Base-by-base conservation (phyloP, 805 yeast genomes). In the Debaryomyces tyrocola region DNA sequence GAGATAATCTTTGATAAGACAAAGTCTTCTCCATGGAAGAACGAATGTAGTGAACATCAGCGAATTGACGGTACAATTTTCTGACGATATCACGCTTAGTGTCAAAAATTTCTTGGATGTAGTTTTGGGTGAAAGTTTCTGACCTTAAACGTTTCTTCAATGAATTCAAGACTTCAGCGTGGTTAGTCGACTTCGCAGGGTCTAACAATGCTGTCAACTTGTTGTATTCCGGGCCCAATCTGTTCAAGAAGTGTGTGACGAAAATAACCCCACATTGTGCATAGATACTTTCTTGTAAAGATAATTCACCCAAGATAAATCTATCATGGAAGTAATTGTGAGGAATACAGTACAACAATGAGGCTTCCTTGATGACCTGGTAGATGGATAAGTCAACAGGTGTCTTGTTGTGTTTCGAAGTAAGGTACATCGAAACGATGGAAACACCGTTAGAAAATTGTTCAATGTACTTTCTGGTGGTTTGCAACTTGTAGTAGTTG, bases 231-330 rank as follows among this genome's bases (percentile, higher is more conserved):
- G 95, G 83, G 27, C 98, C 97, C 62, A 92, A 78, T 63, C 98
- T 80, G 74, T 94, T 94, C 67, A 92, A 79, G 73, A 92, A 94
- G 69, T 94, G 98, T 31, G 96, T 85, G 42, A 90, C 96, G 63
- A 94, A 92, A 50, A 90, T 87, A 38, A 87, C 85, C 58, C 92
- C 96, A 66, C 90, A 86, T 66, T 92, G 98, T 38, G 97, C 95
- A 64, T 94, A 94, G 47, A 90, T 85, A 39, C 91, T 83, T 70
- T 94, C 99, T 70, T 92, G 98, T 56, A 95, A 83, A 1, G 97
- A 90, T 67, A 92, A 78, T 54, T 83, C 83, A 45, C 92, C 86
- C 42, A 74, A 66, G 51, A 85, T 83, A 62, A 91, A 91, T 47
- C 83, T 76, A 44, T 78, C 77, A 56, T 83, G 84, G 75, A 91